These are phyloP conservation scores for Chlamydomonas reinhardtii DNA, from an alignment of 163 green algal species.

Conservation along the genomic window DNA sequence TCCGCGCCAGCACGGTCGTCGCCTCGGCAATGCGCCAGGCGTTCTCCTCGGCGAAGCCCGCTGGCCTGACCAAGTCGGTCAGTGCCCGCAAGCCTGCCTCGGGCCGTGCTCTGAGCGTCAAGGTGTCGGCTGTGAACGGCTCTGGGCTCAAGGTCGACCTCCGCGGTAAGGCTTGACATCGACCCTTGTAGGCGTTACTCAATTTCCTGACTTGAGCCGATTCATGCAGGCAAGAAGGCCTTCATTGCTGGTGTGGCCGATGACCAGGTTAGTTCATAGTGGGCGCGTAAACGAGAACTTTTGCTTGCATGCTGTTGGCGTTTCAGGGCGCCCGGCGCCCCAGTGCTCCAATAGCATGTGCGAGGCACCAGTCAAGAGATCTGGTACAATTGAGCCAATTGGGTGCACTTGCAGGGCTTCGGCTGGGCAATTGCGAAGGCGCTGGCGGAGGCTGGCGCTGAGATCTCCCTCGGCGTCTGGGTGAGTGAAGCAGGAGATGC, in stretches of 20 bases:
- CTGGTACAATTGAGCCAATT: neutral
- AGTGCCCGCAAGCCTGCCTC: too few relatives aligned
- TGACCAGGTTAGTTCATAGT: constrained; percentile 82
- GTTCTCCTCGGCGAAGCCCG: neutral
- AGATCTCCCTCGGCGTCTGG: constrained; percentile 98
- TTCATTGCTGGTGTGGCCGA: constrained; percentile 99
- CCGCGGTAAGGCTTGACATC: constrained; percentile 25
- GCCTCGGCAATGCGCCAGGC: constrained; percentile 9
- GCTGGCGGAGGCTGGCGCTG: constrained; percentile 93
- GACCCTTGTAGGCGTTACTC: neutral
- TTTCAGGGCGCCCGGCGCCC: too few relatives aligned
- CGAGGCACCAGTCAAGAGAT: too few relatives aligned
- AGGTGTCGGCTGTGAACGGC: constrained; percentile 42
- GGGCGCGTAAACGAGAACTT: too few relatives aligned
- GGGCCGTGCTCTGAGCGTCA: constrained; percentile 51
- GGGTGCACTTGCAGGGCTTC: constrained; percentile 85
- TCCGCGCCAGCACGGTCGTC: neutral
- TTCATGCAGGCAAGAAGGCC: constrained; percentile 93
- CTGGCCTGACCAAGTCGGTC: too few relatives aligned
- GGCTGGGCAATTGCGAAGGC: constrained; percentile 98
- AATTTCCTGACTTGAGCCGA: neutral
- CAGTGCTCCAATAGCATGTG: too few relatives aligned
- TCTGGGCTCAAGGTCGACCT: constrained; percentile 67
- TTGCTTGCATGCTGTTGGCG: too few relatives aligned
- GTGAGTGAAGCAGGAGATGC: constrained; percentile 63